Percentiles rank a stretch among this genome's conserved stretches.
Evolutionary conservation across 352 stramenopile genomes (phyloP).

Genomic region (Globisporangium cederbergense): DNA sequence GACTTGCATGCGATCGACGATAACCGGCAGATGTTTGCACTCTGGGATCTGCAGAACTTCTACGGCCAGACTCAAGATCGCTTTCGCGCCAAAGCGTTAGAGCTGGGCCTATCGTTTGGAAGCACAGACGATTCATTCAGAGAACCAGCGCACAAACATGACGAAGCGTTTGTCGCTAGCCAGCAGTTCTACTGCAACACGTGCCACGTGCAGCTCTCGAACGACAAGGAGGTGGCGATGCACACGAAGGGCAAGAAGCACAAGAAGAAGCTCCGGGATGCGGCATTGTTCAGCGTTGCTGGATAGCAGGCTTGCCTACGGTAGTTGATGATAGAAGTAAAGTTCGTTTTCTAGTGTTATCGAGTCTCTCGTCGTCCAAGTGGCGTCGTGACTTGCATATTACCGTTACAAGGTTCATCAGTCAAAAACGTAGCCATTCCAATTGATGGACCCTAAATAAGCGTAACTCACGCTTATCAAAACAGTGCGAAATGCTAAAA

Average conservation of each 20-base stretch:
- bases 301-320: not conserved
- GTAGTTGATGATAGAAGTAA: not conserved
- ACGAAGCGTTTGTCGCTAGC: conserved; percentile 39
- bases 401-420: not conserved
- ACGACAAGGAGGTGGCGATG: conserved; percentile 66
- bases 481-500: not conserved
- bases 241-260: conserved; percentile 81
- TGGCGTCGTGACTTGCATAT: not conserved
- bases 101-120: conserved; percentile 23
- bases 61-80: conserved; percentile 53
- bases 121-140: conserved; percentile 37
- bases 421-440: not conserved
- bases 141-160: conserved; percentile 26
- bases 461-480: not conserved
- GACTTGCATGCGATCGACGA: conserved; percentile 59
- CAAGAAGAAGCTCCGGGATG: conserved; percentile 66
- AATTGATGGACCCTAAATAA: not conserved
- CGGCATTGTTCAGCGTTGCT: not conserved
- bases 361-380: not conserved
- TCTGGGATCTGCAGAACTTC: conserved; percentile 59
- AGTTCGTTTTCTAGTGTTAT: not conserved
- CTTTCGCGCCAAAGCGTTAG: conserved; percentile 42
- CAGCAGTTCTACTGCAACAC: conserved; percentile 62
- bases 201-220: conserved; percentile 70
- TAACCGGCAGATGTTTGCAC: conserved; percentile 64